Base-by-base conservation (phyloP, 2,329 filamentous ascomycete genomes). In the Colletotrichum sp. region DNA sequence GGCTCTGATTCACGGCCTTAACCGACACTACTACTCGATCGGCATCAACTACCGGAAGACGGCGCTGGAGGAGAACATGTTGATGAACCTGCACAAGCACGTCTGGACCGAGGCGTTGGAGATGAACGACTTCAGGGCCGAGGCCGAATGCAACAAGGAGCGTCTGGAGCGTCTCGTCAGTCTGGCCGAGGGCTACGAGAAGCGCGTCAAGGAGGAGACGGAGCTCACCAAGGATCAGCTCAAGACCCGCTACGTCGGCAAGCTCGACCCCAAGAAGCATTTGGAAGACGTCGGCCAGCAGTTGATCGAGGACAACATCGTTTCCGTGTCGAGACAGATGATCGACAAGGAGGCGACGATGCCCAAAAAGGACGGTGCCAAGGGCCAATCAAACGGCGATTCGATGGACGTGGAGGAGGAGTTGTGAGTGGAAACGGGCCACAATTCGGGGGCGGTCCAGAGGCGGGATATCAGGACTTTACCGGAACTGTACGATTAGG, bases 71-170 rank as follows among this genome's bases (percentile, higher is more conserved):
- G 97, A 99, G 89, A 98, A 98, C 86, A 99, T 99, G 97, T 87
- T 99, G 81, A 99, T 99, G 97, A 99, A 99, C 84, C 89, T 99
- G 79, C 97, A 99, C 91, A 99, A 99, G 90, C 97, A 98, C 80
- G 96, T 98, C 59, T 99, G 97, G 97, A 99, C 97, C 1, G 97
- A 99, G 85, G 97, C 96, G 7, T 86, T 99, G 78, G 92, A 98
- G 84, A 98, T 99, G 96, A 95, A 96, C 76, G 96, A 98, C 85
- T 99, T 99, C 90, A 91, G 93, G 78, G 88, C 92, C 73, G 96
- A 98, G 83, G 95, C 93, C 71, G 89, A 92, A 78, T 92, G 94
- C 84, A 99, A 98, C 84, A 95, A 96, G 83, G 96, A 98, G 71
- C 92, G 94, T 77, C 90, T 99, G 85, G 91, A 98, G 88, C 93